Conservation (phyloP, 2,329 filamentous ascomycete genomes). For the Sarocladium kiliense region DNA sequence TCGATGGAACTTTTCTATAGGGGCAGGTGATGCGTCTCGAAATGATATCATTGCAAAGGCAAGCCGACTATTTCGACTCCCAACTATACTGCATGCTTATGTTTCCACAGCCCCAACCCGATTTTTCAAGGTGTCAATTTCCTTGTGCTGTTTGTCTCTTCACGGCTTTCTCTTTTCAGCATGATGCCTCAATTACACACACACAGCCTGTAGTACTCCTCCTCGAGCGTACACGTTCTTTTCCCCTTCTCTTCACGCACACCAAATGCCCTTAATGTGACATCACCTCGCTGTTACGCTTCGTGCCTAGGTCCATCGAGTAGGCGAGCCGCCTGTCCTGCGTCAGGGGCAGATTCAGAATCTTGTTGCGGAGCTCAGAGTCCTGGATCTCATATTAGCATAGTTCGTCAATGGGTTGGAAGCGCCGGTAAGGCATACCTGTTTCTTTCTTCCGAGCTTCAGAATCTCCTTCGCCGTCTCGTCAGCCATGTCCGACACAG, state of each 20-base stretch:
- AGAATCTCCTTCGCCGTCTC: constrained; percentile 64
- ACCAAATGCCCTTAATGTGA: constrained; percentile 36
- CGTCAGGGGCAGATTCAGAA: constrained; percentile 61
- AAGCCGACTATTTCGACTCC: constrained; percentile 2
- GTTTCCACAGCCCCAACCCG: background rate
- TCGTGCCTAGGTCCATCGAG: constrained; percentile 62
- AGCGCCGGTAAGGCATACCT: constrained; percentile 37
- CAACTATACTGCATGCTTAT: constrained; percentile 9
- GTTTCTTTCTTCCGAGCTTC: constrained; percentile 47
- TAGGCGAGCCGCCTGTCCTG: constrained; percentile 68
- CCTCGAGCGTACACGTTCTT: background rate
- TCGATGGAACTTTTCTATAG: too few species aligned
- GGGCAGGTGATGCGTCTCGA: too few species aligned
- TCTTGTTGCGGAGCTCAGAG: constrained; percentile 30
- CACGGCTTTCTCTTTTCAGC: background rate
- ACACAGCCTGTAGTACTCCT: background rate
- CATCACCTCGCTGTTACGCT: constrained; percentile 64
- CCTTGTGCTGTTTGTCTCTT: background rate
- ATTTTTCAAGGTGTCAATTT: background rate
- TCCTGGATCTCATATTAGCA: constrained; percentile 23
- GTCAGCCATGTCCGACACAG: constrained; percentile 76
- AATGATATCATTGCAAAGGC: constrained; percentile 9
- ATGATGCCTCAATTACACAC: background rate
- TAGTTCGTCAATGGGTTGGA: background rate
- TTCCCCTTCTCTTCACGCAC: background rate